Percentiles rank a stretch among this genome's conserved stretches.
Evolutionary conservation across 208 protist genomes (phyloP).

Genomic region (Acanthamoeba polyphaga): DNA sequence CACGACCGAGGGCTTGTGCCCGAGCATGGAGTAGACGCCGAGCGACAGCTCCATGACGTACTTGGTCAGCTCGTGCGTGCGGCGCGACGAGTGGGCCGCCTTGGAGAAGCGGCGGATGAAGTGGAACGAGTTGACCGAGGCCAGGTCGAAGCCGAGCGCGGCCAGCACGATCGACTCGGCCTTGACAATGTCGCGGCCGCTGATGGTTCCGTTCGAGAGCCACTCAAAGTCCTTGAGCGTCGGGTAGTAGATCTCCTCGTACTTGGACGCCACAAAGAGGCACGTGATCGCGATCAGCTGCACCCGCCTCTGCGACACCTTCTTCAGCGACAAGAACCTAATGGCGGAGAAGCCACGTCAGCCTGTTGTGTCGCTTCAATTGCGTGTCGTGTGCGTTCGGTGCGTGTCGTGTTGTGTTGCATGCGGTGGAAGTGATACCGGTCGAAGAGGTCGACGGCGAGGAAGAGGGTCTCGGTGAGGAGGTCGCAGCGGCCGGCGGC

Average conservation of each 20-base stretch:
- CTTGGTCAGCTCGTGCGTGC: slow-evolving; percentile 58
- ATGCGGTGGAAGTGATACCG: slow-evolving; percentile 71
- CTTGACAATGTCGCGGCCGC: slow-evolving; percentile 24
- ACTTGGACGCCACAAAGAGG: slow-evolving; percentile 70
- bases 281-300: slow-evolving; percentile 52
- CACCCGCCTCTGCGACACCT: not conserved
- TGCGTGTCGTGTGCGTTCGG: not conserved
- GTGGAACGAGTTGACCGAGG: not conserved
- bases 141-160: slow-evolving; percentile 8
- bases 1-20: slow-evolving; percentile 84
- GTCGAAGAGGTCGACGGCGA: slow-evolving; percentile 87
- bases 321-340: not conserved
- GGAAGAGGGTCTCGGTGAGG: slow-evolving; percentile 85
- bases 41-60: slow-evolving; percentile 83
- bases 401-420: too few species aligned
- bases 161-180: slow-evolving; percentile 13
- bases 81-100: not conserved
- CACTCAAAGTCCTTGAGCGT: slow-evolving; percentile 45
- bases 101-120: slow-evolving; percentile 68
- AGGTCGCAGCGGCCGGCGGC: slow-evolving; percentile 78
- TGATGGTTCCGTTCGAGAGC: not conserved
- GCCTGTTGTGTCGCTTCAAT: not conserved
- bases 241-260: slow-evolving; percentile 54
- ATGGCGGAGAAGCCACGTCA: not conserved
- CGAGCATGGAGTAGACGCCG: slow-evolving; percentile 74